Percentiles rank a stretch among this genome's conserved stretches.
phyloP scores from a whole-genome alignment of 495 filamentous ascomycete genomes.

The Lindgomyces ingoldianus region DNA sequence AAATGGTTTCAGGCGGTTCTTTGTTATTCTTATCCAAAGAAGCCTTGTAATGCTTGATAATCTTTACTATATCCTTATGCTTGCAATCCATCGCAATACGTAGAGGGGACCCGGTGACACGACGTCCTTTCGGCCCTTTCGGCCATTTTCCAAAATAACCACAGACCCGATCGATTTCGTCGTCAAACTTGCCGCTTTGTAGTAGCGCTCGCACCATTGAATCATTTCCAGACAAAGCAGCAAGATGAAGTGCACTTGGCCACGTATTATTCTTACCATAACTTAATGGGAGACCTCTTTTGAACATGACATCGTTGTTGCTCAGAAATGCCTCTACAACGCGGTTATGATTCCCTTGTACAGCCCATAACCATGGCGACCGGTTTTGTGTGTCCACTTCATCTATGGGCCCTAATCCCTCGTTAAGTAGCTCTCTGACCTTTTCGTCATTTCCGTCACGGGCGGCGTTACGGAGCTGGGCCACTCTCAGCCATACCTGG shows the following conservation, averaged over 20 bases:
- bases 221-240: background rate
- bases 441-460: background rate
- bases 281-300: background rate
- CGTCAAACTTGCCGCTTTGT: background rate
- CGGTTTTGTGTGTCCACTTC: background rate
- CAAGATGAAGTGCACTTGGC: background rate
- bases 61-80: background rate
- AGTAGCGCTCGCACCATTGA: background rate
- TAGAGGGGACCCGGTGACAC: background rate
- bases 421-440: background rate
- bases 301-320: background rate
- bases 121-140: background rate
- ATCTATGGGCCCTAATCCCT: constrained; percentile 1
- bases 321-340: background rate
- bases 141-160: background rate
- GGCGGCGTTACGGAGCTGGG: background rate
- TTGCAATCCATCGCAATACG: background rate
- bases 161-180: background rate
- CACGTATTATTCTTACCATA: background rate
- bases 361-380: constrained; percentile 14
- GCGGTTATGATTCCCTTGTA: background rate
- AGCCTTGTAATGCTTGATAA: constrained; percentile 8
- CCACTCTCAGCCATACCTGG: background rate
- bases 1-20: background rate
- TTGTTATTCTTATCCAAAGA: background rate